phyloP scores from a whole-genome alignment of 257 asterid species.

The Solanum ossicruentum region DNA sequence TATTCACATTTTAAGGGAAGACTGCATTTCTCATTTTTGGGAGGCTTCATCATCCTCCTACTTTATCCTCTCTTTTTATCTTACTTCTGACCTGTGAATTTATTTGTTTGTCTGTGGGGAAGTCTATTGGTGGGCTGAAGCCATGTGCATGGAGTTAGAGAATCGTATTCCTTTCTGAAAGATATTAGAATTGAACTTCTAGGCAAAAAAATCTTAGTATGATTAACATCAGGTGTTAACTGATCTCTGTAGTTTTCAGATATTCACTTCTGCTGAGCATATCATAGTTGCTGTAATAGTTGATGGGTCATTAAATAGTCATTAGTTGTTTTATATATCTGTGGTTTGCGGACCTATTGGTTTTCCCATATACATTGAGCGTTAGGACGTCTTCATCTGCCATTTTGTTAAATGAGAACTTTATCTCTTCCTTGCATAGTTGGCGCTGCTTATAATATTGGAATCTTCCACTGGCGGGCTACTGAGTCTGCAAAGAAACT shows the following conservation, averaged over 20 bases:
- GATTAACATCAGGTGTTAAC: neutral
- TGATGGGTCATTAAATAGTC: neutral
- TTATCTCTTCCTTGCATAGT: constrained; percentile 26
- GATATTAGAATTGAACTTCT: neutral
- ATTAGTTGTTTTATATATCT: neutral
- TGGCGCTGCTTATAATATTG: constrained; percentile 86
- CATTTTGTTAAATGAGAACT: neutral
- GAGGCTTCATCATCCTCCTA: neutral
- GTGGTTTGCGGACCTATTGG: neutral
- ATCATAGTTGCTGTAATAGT: neutral
- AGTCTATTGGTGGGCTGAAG: neutral
- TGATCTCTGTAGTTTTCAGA: neutral
- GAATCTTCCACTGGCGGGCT: constrained; percentile 98
- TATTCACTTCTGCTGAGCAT: neutral
- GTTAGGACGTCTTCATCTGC: neutral
- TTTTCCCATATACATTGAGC: neutral
- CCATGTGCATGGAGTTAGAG: neutral
- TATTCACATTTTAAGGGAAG: neutral
- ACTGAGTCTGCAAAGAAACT: constrained; percentile 65
- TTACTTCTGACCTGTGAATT: neutral
- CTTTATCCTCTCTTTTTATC: neutral
- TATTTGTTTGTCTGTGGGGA: neutral
- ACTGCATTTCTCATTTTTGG: neutral
- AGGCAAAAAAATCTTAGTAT: neutral
- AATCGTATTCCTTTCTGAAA: neutral